Evolutionary conservation across 306 rosid species (phyloP), one percentile per base, ranked within the genome.

Genomic region (Prunus mira): DNA sequence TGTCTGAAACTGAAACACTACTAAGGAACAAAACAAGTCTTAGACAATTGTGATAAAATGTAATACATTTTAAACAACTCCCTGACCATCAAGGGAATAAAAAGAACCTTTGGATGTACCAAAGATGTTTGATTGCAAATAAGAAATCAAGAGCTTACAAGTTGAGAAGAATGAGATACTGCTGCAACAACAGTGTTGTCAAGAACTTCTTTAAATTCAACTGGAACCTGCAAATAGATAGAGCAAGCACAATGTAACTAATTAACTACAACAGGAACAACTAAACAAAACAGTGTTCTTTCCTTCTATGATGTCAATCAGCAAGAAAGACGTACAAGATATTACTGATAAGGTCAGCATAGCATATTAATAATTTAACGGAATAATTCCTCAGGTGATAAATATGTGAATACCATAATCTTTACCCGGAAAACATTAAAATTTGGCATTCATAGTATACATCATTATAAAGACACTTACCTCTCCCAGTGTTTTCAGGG

Each of bases 121-220:
- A 58, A 85, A 43, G 47, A 58, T n/a, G 25, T 72, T 72, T 30
- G 34, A 47, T 67, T 51, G 38, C 71, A 60, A 51, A 41, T 69
- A 28, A 64, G 54, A 69, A 43, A 67, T 78, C 56, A 62, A 57
- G 78, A 82, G 76, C 96, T 91, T 78, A 93, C 98, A 19, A 91
- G 94, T 79, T 91, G 90, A 46, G 97, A 90, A 72, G 94, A 85
- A 90, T 93, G 91, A 41, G 94, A 93, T 74, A 91, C 87, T 2
- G 94, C 94, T 43, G 98, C 93, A 86, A 93, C 90, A 81, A 93
- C 84, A 61, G 98, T 88, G 80, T 85, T 56, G 80, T 93, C 98
- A 82, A 93, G 97, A 82, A 91, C 85, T 80, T 91, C 97, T 87
- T 91, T 93, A 77, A 93, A 93, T 78, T 93, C 98, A 76, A 73